Conservation (phyloP, 257 asterid genomes). For the Penstemon davidsonii region DNA sequence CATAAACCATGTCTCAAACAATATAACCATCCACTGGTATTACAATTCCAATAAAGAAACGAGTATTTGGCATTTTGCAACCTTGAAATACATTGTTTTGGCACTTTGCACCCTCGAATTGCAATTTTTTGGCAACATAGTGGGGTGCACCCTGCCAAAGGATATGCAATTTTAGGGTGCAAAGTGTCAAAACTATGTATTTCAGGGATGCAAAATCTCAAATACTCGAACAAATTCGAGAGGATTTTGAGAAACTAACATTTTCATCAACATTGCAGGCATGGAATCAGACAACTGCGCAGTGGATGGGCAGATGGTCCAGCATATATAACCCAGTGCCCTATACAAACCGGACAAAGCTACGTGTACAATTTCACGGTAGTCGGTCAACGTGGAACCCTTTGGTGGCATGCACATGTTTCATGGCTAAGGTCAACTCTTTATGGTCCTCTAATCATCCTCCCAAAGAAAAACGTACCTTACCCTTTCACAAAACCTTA, state of each 20-base stretch:
- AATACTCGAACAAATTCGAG: too few species aligned
- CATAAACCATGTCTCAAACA: slow-evolving; percentile 57
- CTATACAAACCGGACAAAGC: slow-evolving; percentile 49
- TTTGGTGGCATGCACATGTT: slow-evolving; percentile 58
- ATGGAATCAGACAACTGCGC: slow-evolving; percentile 48
- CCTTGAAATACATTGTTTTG: too few species aligned
- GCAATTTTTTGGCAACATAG: too few species aligned
- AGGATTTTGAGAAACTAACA: not conserved
- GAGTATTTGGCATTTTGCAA: too few species aligned
- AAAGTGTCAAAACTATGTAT: too few species aligned
- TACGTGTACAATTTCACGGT: slow-evolving; percentile 48
- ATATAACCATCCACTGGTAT: slow-evolving; percentile 69
- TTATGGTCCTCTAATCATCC: slow-evolving; percentile 62
- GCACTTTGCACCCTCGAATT: too few species aligned
- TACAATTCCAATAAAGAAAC: not conserved
- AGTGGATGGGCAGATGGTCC: slow-evolving; percentile 73
- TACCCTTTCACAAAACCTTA: slow-evolving; percentile 58
- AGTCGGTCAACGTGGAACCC: slow-evolving; percentile 56
- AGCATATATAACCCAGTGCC: slow-evolving; percentile 52
- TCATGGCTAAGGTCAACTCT: slow-evolving; percentile 56
- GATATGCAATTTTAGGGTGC: too few species aligned
- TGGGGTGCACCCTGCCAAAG: too few species aligned
- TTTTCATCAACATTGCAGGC: slow-evolving; percentile 32
- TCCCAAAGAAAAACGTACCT: slow-evolving; percentile 44
- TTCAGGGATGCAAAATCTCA: too few species aligned